A percentile compares a stretch with the other conserved stretches of the same genome.
phyloP scores from a whole-genome alignment of 2,329 filamentous ascomycete genomes.

The Calonectria naviculata region DNA sequence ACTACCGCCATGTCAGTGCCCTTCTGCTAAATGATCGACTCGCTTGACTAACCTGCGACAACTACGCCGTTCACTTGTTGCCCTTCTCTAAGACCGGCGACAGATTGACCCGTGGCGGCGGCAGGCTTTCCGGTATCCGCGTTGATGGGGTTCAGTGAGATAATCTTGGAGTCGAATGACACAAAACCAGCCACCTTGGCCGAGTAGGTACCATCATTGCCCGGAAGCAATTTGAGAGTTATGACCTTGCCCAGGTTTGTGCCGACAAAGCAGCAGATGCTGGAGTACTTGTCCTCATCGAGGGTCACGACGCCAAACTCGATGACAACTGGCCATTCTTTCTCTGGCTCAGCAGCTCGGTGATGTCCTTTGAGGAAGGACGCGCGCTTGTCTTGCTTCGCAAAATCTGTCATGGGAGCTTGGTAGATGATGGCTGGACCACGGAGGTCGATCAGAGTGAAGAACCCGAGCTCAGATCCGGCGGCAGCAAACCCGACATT shows the following conservation, averaged over 20 bases:
- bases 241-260: conserved; percentile 86
- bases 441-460: conserved; percentile 88
- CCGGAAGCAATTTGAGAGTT: conserved; percentile 91
- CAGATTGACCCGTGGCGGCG: conserved; percentile 77
- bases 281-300: conserved; percentile 95
- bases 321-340: conserved; percentile 83
- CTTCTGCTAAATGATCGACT: background rate
- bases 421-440: conserved; percentile 88
- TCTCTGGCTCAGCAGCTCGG: conserved; percentile 50
- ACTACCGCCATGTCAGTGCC: conserved; percentile 55
- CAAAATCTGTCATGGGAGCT: conserved; percentile 77
- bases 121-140: conserved; percentile 82
- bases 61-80: conserved; percentile 82
- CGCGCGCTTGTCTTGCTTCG: conserved; percentile 79
- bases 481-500: conserved; percentile 92
- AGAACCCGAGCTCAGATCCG: conserved; percentile 83
- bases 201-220: conserved; percentile 74
- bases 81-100: conserved; percentile 82
- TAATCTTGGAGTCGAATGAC: conserved; percentile 74
- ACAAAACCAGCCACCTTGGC: conserved; percentile 77
- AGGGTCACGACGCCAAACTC: conserved; percentile 95
- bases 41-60: conserved; percentile 72
- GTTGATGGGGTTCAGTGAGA: conserved; percentile 84
- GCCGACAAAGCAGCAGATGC: conserved; percentile 91
- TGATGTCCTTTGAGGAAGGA: conserved; percentile 71